Evolutionary conservation across 805 yeast species (phyloP), one percentile per base, ranked within the genome.

Genomic region (Metschnikowia drakensbergensis): DNA sequence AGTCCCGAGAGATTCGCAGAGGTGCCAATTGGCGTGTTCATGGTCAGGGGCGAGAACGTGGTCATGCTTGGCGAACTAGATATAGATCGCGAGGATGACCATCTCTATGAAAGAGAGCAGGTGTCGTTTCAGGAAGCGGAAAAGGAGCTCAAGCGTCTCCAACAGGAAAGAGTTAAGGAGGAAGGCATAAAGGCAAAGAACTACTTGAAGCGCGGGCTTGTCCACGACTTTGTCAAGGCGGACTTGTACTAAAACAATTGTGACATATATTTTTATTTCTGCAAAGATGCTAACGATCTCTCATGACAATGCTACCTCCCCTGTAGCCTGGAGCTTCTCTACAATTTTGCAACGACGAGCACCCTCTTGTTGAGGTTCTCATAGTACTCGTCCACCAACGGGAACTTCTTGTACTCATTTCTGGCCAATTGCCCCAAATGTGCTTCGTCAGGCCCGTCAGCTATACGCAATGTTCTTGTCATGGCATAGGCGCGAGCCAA

Each of bases 31-130:
- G 97, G 96, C 7, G 87, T 88, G 44, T 84, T 83, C 63, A 79
- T 94, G 71, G 84, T 94, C 36, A 85, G 99, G 68, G 99, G 99
- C 53, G 99, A 94, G 66, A 92, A 92, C 60, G 94, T 94, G 6
- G 94, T 91, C 7, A 80, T 91, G 82, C 66, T 94, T 64, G 99
- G 98, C 22, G 97, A 92, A 65, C 79, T 92, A 53, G 97, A 91
- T 66, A 86, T 89, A 53, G 96, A 88, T 61, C 79, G 72, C 53
- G 96, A 90, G 66, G 96, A 87, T 61, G 79, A 72, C 52, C 86
- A 86, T 45, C 67, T 87, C 57, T 74, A 74, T 36, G 66, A 69
- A 10, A 74, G 82, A 65, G 71, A 76, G 53, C 81, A 79, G 62
- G 74, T 88, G 23, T 80, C 80, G 31, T 90, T 80, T 62, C 73